These are phyloP conservation scores for Trichophyton equinum DNA, from an alignment of 2,329 filamentous ascomycete species.

Conservation along the genomic window DNA sequence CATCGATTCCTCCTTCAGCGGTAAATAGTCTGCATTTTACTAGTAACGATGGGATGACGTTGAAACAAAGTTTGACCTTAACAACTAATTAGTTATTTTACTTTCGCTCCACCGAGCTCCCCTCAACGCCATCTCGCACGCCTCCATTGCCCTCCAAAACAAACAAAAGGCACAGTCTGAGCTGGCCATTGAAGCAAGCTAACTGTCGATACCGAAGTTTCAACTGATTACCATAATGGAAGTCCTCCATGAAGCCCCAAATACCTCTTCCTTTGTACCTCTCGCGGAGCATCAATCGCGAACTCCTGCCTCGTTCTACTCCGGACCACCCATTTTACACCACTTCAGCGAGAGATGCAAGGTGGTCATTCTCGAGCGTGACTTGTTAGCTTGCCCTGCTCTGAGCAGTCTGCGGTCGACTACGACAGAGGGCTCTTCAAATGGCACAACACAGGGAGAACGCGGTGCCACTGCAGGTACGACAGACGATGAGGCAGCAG, in stretches of 20 bases:
- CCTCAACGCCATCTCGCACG: not conserved
- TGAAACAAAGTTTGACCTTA: not conserved
- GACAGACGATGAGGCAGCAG: not conserved
- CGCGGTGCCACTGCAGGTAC: conserved; percentile 3
- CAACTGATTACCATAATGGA: conserved; percentile 26
- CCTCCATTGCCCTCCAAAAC: not conserved
- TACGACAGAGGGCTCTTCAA: conserved; percentile 4
- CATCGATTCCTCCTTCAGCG: too few relatives aligned
- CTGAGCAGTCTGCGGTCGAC: conserved; percentile 22
- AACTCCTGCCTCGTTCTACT: conserved; percentile 37
- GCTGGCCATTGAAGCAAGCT: not conserved
- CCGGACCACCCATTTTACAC: conserved; percentile 35
- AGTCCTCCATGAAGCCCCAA: conserved; percentile 27
- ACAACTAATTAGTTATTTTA: not conserved
- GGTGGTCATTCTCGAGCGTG: conserved; percentile 31
- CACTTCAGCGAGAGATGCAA: conserved; percentile 36
- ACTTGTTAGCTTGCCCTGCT: conserved; percentile 25
- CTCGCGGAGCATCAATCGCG: conserved; percentile 36
- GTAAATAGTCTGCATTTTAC: too few relatives aligned
- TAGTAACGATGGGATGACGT: not conserved
- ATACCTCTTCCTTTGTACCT: conserved; percentile 30
- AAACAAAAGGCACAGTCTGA: not conserved
- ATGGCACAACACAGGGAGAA: not conserved
- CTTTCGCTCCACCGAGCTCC: not conserved
- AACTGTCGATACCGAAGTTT: not conserved